Evolutionary conservation across 2,329 filamentous ascomycete species (phyloP), one percentile per base, ranked within the genome.

Genomic region (Neofusicoccum umdonicola): DNA sequence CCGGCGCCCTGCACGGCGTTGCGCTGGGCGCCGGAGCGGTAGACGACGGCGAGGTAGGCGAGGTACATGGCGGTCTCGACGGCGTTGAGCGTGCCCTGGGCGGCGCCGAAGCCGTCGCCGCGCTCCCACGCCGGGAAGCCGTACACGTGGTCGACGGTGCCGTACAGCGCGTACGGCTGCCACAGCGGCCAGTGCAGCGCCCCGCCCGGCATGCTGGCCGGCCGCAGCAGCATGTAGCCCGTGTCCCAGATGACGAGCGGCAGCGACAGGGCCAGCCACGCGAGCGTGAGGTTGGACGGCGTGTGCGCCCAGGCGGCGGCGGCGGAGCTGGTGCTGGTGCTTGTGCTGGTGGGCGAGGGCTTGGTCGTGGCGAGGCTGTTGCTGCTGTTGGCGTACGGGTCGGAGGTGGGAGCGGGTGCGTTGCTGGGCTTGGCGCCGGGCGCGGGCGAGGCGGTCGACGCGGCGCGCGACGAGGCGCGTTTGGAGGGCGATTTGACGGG

Each of bases 191-290:
- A 83, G 79, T 96, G 91, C 61, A 90, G 80, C 61, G 77, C 77
- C 17, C 91, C 91, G 69, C 91, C 91, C 0, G 88, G 87, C 90
- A 97, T 95, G 65, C 88, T 90, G 76, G 89, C 86, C 35, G 93
- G 93, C 19, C 93, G 90, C 62, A 91, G 80, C 52, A 96, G 81
- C 44, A 96, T 87, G 80, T 96, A 97, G 65, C 82, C 81, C 35
- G 85, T 86, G 79, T 97, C 93, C 93, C 93, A 96, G 58, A 86
- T 73, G 56, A 96, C 91, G 66, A 96, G 84, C 1, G 91, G 91
- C 15, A 95, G 79, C 19, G 90, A 93, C 67, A 94, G 68, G 65
- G 83, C 77, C 31, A 96, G 83, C 92, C 92, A 96, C 68, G 87
- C 69, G 48, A 92, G 83, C 22, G 86, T 81, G 12, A 87, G 72